Evolutionary conservation across 164 flowering plant species (phyloP).

Genomic region (Nelumbo lutea): DNA sequence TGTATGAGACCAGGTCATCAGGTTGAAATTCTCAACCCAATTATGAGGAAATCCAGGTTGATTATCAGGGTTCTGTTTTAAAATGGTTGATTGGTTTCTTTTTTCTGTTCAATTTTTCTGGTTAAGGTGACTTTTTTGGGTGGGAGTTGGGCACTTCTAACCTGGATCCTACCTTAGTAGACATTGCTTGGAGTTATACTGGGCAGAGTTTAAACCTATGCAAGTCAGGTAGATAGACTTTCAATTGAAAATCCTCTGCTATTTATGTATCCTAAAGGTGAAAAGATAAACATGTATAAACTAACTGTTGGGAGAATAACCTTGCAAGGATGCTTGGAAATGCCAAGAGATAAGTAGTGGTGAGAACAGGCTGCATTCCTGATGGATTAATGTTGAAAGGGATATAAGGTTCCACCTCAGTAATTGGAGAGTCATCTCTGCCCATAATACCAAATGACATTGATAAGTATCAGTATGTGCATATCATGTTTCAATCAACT

Average conservation of each 20-base stretch:
- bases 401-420: slow-evolving; percentile 95
- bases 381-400: slow-evolving; percentile 97
- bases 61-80: no score
- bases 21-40: no score
- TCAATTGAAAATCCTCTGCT: background rate
- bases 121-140: background rate
- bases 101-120: no score
- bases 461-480: slow-evolving; percentile 10
- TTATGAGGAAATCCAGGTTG: no score
- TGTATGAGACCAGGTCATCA: no score
- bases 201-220: background rate
- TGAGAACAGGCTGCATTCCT: slow-evolving; percentile 98
- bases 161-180: background rate
- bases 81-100: no score
- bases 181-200: background rate
- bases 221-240: no score
- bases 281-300: background rate
- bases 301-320: slow-evolving; percentile 26
- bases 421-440: slow-evolving; percentile 80
- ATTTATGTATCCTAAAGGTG: background rate
- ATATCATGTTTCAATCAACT: background rate
- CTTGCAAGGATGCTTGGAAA: slow-evolving; percentile 85
- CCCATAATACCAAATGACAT: slow-evolving; percentile 14
- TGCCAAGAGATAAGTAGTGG: slow-evolving; percentile 83
- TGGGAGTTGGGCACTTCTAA: no score